Evolutionary conservation across 2,329 filamentous ascomycete genomes (phyloP).

Genomic region (Capronia americana): DNA sequence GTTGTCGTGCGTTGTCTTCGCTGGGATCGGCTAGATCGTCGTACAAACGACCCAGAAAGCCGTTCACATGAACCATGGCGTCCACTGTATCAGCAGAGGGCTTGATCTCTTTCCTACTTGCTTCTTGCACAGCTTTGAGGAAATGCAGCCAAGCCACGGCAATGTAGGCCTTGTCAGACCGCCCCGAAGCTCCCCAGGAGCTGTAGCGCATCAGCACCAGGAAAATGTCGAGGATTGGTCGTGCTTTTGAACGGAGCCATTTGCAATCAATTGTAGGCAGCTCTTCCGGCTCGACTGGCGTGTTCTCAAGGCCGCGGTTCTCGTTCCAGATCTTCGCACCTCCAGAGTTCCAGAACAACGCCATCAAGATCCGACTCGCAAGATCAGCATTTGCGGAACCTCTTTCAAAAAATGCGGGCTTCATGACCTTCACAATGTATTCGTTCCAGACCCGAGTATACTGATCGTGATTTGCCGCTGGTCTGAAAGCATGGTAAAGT

Average conservation of each 20-base stretch:
- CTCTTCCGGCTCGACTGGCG: constrained; percentile 70
- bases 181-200: constrained; percentile 50
- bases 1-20: constrained; percentile 41
- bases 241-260: constrained; percentile 80
- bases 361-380: constrained; percentile 73
- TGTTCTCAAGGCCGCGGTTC: constrained; percentile 68
- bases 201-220: constrained; percentile 60
- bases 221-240: constrained; percentile 68
- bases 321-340: constrained; percentile 71
- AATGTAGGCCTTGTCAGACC: constrained; percentile 54
- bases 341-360: constrained; percentile 62
- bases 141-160: constrained; percentile 68
- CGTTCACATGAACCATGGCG: constrained; percentile 75
- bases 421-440: constrained; percentile 70
- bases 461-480: constrained; percentile 68
- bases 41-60: constrained; percentile 63
- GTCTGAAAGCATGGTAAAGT: constrained; percentile 81
- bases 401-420: constrained; percentile 59
- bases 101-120: constrained; percentile 84
- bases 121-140: constrained; percentile 64
- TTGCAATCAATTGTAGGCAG: constrained; percentile 82
- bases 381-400: constrained; percentile 61
- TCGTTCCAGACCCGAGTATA: constrained; percentile 80
- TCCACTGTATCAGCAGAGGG: constrained; percentile 81
- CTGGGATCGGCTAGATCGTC: constrained; percentile 18